Evolutionary conservation across 2,329 filamentous ascomycete species (phyloP).

Genomic region (Paramyrothecium sp.): DNA sequence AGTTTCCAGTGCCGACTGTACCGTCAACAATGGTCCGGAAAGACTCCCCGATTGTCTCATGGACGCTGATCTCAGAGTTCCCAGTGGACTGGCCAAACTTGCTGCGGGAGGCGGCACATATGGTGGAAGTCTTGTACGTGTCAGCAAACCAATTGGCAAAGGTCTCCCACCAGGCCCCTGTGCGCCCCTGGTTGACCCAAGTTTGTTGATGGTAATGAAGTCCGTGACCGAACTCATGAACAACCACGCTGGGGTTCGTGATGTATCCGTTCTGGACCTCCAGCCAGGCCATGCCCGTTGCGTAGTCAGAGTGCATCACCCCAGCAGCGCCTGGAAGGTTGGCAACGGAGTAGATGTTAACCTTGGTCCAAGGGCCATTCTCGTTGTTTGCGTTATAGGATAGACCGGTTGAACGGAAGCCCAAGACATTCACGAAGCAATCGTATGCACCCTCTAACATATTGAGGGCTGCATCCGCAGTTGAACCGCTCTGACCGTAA

Average conservation of each 20-base stretch:
- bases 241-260: conserved; percentile 35
- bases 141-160: conserved; percentile 50
- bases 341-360: conserved; percentile 42
- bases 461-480: conserved; percentile 25
- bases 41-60: conserved; percentile 44
- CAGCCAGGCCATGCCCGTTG: conserved; percentile 38
- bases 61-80: conserved; percentile 37
- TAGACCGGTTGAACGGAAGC: conserved; percentile 36
- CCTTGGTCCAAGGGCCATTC: conserved; percentile 41
- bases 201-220: conserved; percentile 42
- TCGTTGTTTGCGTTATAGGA: conserved; percentile 30
- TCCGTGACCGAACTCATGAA: conserved; percentile 50
- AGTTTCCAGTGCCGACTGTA: conserved; percentile 37
- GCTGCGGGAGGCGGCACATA: conserved; percentile 37
- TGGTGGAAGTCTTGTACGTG: conserved; percentile 42
- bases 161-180: conserved; percentile 51
- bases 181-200: conserved; percentile 43
- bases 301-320: conserved; percentile 37
- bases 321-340: conserved; percentile 36
- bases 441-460: conserved; percentile 45
- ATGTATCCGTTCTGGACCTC: conserved; percentile 40
- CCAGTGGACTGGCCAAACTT: conserved; percentile 31
- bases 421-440: conserved; percentile 35
- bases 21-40: conserved; percentile 48
- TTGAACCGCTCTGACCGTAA: conserved; percentile 21